Conservation (phyloP, 768 basidiomycete species). For the Strobilomyces dryophilus region DNA sequence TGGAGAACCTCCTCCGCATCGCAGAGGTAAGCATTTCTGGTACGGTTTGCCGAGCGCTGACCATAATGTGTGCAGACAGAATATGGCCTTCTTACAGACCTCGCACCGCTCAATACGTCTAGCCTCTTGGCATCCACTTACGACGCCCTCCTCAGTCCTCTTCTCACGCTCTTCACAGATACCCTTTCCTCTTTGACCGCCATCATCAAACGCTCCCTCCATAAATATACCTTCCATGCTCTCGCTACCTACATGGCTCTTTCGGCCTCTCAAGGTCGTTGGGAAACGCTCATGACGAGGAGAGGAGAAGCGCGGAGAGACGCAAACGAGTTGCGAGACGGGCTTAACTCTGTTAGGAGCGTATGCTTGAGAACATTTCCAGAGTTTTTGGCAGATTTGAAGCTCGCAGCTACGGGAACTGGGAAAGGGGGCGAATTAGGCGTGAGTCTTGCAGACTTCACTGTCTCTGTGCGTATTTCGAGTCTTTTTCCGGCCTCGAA, state of each 20-base stretch:
- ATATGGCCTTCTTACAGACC: slow-evolving; percentile 57
- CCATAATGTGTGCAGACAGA: slow-evolving; percentile 46
- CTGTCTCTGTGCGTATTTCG: slow-evolving; percentile 41
- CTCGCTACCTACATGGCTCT: slow-evolving; percentile 65
- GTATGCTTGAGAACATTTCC: slow-evolving; percentile 81
- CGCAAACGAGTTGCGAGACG: slow-evolving; percentile 70
- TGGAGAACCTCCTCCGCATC: slow-evolving; percentile 57
- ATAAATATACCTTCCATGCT: slow-evolving; percentile 77
- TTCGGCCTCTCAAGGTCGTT: slow-evolving; percentile 51
- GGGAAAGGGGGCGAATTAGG: slow-evolving; percentile 57
- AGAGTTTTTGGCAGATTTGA: slow-evolving; percentile 77
- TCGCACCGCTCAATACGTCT: slow-evolving; percentile 55
- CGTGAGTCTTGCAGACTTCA: slow-evolving; percentile 61
- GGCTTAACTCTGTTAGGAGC: slow-evolving; percentile 55
- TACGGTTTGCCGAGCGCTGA: neutral
- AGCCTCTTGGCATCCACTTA: slow-evolving; percentile 55
- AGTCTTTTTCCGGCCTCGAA: neutral
- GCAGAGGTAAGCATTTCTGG: slow-evolving; percentile 49
- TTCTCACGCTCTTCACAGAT: slow-evolving; percentile 61
- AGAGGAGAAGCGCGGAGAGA: slow-evolving; percentile 45
- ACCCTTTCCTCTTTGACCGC: slow-evolving; percentile 58
- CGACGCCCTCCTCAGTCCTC: slow-evolving; percentile 56
- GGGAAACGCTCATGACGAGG: slow-evolving; percentile 61
- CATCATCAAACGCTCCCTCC: slow-evolving; percentile 72
- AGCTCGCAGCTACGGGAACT: slow-evolving; percentile 48